phyloP scores from a whole-genome alignment of 331 rosid species.

The Malus hybrid region DNA sequence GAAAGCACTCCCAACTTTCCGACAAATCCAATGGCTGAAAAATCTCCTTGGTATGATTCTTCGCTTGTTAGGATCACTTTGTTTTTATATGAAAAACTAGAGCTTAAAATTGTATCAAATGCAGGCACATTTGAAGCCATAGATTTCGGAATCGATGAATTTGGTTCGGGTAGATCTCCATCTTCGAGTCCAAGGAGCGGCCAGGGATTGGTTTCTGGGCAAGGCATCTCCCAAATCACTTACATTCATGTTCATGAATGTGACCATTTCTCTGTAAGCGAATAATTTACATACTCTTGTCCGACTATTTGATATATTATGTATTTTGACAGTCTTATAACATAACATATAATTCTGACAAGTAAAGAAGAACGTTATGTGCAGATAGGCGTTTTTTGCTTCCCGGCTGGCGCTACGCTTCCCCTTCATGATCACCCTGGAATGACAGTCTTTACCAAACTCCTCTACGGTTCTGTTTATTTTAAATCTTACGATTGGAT shows the following conservation, averaged over 20 bases:
- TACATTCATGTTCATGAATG: conserved; percentile 65
- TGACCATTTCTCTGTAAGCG: conserved; percentile 40
- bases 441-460: conserved; percentile 65
- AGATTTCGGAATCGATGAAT: conserved; percentile 53
- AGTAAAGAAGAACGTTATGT: background rate
- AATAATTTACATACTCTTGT: background rate
- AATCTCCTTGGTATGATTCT: conserved; percentile 29
- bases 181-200: conserved; percentile 9
- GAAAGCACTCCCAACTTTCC: conserved; percentile 27
- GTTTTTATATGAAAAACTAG: background rate
- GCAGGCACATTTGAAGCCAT: conserved; percentile 39
- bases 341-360: background rate
- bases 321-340: background rate
- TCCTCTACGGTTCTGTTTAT: conserved; percentile 44
- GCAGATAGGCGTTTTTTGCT: conserved; percentile 62
- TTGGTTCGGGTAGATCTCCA: conserved; percentile 20
- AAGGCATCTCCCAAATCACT: conserved; percentile 37
- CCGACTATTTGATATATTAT: background rate
- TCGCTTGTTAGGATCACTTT: background rate
- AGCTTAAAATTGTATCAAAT: background rate
- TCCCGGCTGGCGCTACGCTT: conserved; percentile 39
- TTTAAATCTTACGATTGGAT: conserved; percentile 61
- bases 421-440: conserved; percentile 69
- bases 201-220: conserved; percentile 31
- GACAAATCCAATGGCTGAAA: conserved; percentile 42